Evolutionary conservation across 2,329 filamentous ascomycete genomes (phyloP), one percentile per base, ranked within the genome.

Genomic region (Colletotrichum liriopes): DNA sequence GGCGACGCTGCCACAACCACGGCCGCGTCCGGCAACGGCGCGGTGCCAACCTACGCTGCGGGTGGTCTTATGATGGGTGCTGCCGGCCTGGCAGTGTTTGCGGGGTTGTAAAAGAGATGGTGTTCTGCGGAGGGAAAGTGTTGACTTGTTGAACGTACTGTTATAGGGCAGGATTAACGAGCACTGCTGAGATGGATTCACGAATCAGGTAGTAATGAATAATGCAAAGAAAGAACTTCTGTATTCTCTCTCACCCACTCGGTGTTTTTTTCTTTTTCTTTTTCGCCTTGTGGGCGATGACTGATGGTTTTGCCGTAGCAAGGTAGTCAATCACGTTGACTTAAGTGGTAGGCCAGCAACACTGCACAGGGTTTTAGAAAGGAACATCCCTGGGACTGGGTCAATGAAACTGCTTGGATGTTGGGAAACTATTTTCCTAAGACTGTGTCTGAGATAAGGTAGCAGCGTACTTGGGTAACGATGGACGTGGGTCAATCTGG

Each of bases 71-170:
- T 76, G 18, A 72, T 76, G 23, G 76, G 75, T 8, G 71, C 78
- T 54, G 79, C 76, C 60, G 80, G 79, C 18, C 75, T 77, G 43
- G 76, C 76, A n/a, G 56, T 80, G 32, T 58, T 80, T 45, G 77
- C 74, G 45, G 77, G 76, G n/a, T 49, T 82, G 64, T 82, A 63
- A 75, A 45, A 37, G 4, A 18, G 20, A 26, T 9, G 32, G 14
- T 35, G 18, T 26, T 45, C 8, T 20, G 18, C n/a, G 5, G 4
- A 6, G 6, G 20, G 16, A 14, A n/a, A n/a, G 37, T 9, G 12
- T 0, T 39, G 12, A 26, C 3, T 12, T 18, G 14, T 23, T 18
- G 47, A 16, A 47, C 0, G 9, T 5, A 20, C 23, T 45, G 18
- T 29, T 26, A 20, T 6, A n/a, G 6, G 23, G 3, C 26, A 9